phyloP scores from a whole-genome alignment of 805 yeast species.

The Candida michaelii region DNA sequence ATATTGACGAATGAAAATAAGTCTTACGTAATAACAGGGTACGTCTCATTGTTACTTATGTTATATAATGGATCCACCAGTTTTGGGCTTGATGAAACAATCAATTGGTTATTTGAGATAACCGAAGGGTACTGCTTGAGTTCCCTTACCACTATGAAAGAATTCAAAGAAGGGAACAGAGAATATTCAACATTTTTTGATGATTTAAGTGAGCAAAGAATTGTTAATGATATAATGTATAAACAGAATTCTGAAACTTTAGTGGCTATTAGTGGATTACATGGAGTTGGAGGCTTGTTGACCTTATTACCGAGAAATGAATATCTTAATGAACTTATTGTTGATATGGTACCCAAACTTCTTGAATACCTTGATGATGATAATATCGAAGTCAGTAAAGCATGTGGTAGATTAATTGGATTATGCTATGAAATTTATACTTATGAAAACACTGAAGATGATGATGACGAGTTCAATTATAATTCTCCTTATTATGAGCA shows the following conservation, averaged over 20 bases:
- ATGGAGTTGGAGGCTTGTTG: constrained; percentile 46
- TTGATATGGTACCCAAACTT: constrained; percentile 35
- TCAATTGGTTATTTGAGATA: constrained; percentile 43
- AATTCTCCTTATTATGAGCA: constrained; percentile 55
- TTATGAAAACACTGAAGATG: constrained; percentile 39
- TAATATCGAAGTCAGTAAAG: constrained; percentile 47
- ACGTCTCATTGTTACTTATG: constrained; percentile 38
- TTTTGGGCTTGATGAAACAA: constrained; percentile 48
- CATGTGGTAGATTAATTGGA: constrained; percentile 57
- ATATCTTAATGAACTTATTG: constrained; percentile 41
- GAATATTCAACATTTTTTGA: constrained; percentile 41
- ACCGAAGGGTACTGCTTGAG: constrained; percentile 39
- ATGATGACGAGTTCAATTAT: constrained; percentile 42
- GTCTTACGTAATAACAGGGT: constrained; percentile 38
- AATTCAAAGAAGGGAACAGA: constrained; percentile 41
- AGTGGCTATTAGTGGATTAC: constrained; percentile 44
- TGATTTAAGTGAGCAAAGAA: constrained; percentile 32
- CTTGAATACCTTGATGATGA: constrained; percentile 44
- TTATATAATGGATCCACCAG: constrained; percentile 50
- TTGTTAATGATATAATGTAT: constrained; percentile 32
- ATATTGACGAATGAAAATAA: constrained; percentile 39
- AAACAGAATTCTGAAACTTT: constrained; percentile 33
- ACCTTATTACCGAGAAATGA: constrained; percentile 46
- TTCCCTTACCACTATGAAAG: constrained; percentile 28
- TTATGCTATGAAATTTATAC: constrained; percentile 53